These are phyloP conservation scores for Caryopteris hybrid DNA, from an alignment of 305 asterid genomes.

Conservation along the genomic window DNA sequence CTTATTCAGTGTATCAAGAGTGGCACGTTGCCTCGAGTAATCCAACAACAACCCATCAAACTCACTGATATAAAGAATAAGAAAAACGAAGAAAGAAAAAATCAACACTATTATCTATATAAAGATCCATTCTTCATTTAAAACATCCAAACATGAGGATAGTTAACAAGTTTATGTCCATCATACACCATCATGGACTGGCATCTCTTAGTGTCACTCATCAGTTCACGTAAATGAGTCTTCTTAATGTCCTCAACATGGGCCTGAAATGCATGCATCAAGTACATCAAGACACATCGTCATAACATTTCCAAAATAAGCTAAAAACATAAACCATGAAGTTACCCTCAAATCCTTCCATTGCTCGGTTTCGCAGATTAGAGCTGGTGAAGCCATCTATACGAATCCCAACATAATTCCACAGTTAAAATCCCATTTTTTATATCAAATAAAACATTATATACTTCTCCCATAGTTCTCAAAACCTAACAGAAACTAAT, in stretches of 20 bases:
- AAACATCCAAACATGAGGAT: not conserved
- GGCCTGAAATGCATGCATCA: conserved; percentile 44
- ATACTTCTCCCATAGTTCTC: not conserved
- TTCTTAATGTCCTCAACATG: conserved; percentile 80
- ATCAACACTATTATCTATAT: conserved; percentile 6
- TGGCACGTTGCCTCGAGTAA: conserved; percentile 84
- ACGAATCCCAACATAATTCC: conserved; percentile 12
- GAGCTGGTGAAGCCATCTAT: conserved; percentile 69
- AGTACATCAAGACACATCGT: conserved; percentile 15
- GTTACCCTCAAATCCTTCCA: conserved; percentile 87
- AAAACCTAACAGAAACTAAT: not conserved
- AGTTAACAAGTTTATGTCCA: not conserved
- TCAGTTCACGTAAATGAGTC: conserved; percentile 80
- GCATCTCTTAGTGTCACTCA: conserved; percentile 70
- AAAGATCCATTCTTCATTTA: conserved; percentile 1
- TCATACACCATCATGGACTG: conserved; percentile 82
- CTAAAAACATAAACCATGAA: not conserved
- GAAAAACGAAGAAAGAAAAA: not conserved
- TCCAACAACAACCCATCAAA: conserved; percentile 79
- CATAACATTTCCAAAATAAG: not conserved
- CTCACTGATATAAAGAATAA: conserved; percentile 46
- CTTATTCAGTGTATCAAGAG: conserved; percentile 66
- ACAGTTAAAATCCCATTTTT: too few relatives aligned
- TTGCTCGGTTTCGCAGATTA: conserved; percentile 59
- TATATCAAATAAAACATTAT: not conserved